These are phyloP conservation scores for Helminthosporium solani DNA, from an alignment of 2,329 filamentous ascomycete species.

Conservation along the genomic window DNA sequence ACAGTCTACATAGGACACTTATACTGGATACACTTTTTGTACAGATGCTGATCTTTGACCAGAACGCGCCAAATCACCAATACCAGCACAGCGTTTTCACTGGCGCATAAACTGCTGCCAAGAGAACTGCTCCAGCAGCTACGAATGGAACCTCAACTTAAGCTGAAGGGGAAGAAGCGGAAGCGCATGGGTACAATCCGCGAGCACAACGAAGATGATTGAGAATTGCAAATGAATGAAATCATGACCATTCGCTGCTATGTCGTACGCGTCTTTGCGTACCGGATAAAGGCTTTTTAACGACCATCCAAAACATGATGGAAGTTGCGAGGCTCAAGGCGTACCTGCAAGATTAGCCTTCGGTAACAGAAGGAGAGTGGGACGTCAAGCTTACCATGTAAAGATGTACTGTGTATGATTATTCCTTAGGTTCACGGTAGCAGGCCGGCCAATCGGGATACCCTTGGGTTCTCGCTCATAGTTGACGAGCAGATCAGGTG, in stretches of 20 bases:
- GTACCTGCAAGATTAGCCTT: constrained; percentile 62
- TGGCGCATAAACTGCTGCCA: constrained; percentile 81
- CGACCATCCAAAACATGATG: constrained; percentile 94
- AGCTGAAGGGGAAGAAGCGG: constrained; percentile 48
- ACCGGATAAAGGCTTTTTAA: constrained; percentile 80
- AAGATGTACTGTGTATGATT: constrained; percentile 99
- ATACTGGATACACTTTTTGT: constrained; percentile 2
- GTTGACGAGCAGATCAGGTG: constrained; percentile 73
- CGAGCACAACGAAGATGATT: constrained; percentile 48
- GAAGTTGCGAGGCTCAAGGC: constrained; percentile 80
- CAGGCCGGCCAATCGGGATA: constrained; percentile 81
- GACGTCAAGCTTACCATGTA: constrained; percentile 72
- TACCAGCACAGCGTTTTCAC: constrained; percentile 74
- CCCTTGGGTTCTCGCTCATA: constrained; percentile 77
- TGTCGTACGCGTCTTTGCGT: constrained; percentile 72
- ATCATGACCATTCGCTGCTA: constrained; percentile 69
- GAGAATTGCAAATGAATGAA: constrained; percentile 30
- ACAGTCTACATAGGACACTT: constrained; percentile 19
- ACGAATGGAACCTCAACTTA: constrained; percentile 59
- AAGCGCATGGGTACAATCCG: constrained; percentile 46
- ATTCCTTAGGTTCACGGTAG: constrained; percentile 91
- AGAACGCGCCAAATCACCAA: constrained; percentile 64
- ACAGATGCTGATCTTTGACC: constrained; percentile 30
- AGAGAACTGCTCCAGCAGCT: constrained; percentile 81
- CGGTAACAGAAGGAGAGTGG: not conserved